Evolutionary conservation across 768 basidiomycete genomes (phyloP), one percentile per base, ranked within the genome.

Genomic region (Auricularia sp.): DNA sequence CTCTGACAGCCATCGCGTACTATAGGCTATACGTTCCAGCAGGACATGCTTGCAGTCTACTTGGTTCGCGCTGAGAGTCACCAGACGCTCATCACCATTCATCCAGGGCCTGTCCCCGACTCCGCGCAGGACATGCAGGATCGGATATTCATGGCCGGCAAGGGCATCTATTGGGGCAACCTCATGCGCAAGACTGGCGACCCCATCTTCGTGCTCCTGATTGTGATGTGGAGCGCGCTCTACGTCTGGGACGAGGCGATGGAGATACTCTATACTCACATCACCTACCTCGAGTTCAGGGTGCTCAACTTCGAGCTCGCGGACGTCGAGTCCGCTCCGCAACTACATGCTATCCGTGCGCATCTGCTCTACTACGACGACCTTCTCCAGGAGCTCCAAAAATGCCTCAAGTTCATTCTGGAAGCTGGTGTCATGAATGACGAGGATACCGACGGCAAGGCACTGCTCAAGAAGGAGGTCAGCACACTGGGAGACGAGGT

Each of bases 171-270:
- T 56, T 77, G 76, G 76, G 67, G 66, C 3, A 74, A 77, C 36
- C 68, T 77, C 53, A 76, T 76, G 16, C 44, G 10, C 0, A 70
- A 67, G 59, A 71, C 61, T 61, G 74, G 71, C 3, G 84, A 85
- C 64, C 82, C 84, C 6, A 86, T 83, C 0, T 84, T 84, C 64
- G 68, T 85, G 5, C 74, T 85, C 54, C 67, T 86, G 3, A 75
- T 80, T 60, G 72, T 81, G 6, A 70, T 86, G 33, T 86, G 84
- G 85, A 84, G 84, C 64, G 79, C 83, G 1, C 68, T 85, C 39
- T 86, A 86, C 68, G 79, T 83, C 1, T 86, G 85, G 83, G 85
- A 86, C 61, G 83, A 86, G 70, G 73, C 82, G 0, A 74, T 85
- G 33, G 83, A 84, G 67, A 71, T 73, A 12, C 68, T 86, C 42